Base-by-base conservation (phyloP, 345 rosid species). In the Heritiera fomes region DNA sequence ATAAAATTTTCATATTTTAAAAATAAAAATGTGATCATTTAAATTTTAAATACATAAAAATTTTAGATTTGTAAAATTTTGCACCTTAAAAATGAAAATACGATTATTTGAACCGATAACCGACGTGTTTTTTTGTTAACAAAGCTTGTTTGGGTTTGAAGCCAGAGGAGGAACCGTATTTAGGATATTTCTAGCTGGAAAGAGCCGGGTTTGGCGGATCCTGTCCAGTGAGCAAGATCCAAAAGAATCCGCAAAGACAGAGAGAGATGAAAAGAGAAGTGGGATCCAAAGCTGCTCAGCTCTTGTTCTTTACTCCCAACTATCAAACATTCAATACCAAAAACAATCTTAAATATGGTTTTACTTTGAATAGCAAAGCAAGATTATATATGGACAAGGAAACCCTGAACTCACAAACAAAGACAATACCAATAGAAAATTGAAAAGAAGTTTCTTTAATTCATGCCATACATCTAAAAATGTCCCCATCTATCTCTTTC, bases 121-220 rank as follows among this genome's bases (percentile, higher is more conserved):
- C 2, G 38, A 34, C 28, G 28, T 23, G 28, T 23, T 23, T 34
- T 30, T 52, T 38, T 64, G n/a, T 46, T 69, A n/a, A n/a, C 75
- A 50, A 49, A 43, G 63, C 47, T 55, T 84, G 83, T 60, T 78
- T 77, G 85, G 80, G 56, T 63, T 74, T 47, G 23, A 71, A 50
- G 77, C 52, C 62, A 79, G 73, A 74, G 78, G 66, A 79, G 58
- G 70, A 41, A 41, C 43, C 43, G 20, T 45, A 20, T 68, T 45
- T 13, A 70, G 84, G 85, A 84, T 59, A 82, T 78, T 77, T 82
- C 83, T 73, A 87, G 91, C 90, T 83, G 87, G 89, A 88, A 87
- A 90, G 83, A 82, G 83, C 91, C 96, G 93, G 89, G 88, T 90
- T 89, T 83, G 77, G 10, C 86, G 94, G 96, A 93, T 91, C 93